These are phyloP conservation scores for Ustilago trichophora DNA, from an alignment of 1,284 basidiomycete genomes.

Conservation along the genomic window DNA sequence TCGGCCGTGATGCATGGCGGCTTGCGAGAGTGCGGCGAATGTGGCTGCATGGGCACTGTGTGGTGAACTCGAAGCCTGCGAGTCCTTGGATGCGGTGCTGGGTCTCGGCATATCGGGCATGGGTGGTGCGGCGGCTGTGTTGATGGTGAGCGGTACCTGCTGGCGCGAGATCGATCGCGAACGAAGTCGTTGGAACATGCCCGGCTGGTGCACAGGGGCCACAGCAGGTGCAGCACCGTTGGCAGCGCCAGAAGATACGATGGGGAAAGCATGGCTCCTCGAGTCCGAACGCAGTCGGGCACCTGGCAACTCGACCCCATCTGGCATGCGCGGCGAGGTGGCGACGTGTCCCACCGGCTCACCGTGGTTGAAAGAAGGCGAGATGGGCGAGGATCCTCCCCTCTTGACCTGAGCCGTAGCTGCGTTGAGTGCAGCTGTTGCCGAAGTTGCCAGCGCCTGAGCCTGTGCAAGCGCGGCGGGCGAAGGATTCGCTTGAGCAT, in stretches of 20 bases:
- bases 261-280: constrained; percentile 12
- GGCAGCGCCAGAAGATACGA: constrained; percentile 1
- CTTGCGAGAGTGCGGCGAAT: constrained; percentile 25
- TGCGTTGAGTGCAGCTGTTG: constrained; percentile 36
- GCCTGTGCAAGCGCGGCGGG: constrained; percentile 39
- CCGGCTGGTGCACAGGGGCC: constrained; percentile 5
- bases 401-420: constrained; percentile 34
- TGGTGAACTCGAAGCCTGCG: constrained; percentile 33
- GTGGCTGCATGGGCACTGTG: constrained; percentile 20
- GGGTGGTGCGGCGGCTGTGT: constrained; percentile 29
- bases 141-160: constrained; percentile 27
- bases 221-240: constrained; percentile 6
- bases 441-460: constrained; percentile 35
- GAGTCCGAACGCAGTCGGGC: constrained; percentile 15
- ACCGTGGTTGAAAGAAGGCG: constrained; percentile 20
- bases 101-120: constrained; percentile 34
- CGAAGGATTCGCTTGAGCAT: constrained; percentile 35
- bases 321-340: constrained; percentile 15
- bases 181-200: constrained; percentile 30
- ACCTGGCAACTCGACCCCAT: constrained; percentile 7
- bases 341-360: constrained; percentile 9
- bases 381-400: constrained; percentile 17
- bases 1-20: constrained; percentile 22
- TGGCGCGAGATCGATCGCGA: constrained; percentile 28
- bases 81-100: constrained; percentile 37